phyloP scores from a whole-genome alignment of 345 rosid genomes.

The Durio zibethinus region DNA sequence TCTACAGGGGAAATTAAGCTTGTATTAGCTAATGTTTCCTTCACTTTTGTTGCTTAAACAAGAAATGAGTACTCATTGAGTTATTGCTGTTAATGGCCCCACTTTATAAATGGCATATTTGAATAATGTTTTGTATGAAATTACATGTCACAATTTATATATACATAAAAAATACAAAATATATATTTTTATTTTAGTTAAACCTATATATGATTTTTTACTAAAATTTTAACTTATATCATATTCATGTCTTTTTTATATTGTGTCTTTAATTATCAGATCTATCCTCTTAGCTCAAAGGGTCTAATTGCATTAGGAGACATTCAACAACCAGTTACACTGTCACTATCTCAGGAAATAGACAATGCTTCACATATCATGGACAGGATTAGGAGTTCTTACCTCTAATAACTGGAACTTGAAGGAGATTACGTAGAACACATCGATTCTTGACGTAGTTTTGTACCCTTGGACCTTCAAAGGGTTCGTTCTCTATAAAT shows the following conservation, averaged over 20 bases:
- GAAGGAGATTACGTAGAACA: slow-evolving; percentile 72
- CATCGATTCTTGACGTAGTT: slow-evolving; percentile 72
- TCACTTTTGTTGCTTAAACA: slow-evolving; percentile 12
- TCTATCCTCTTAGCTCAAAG: background rate
- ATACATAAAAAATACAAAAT: too few species aligned
- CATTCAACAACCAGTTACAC: background rate
- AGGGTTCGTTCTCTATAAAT: slow-evolving; percentile 78
- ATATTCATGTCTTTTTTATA: too few species aligned
- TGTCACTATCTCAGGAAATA: background rate
- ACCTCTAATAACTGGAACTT: slow-evolving; percentile 91
- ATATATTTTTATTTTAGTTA: too few species aligned
- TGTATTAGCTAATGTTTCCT: slow-evolving; percentile 1
- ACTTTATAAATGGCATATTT: too few species aligned
- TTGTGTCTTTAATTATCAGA: too few species aligned
- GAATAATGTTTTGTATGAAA: too few species aligned
- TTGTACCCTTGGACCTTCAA: slow-evolving; percentile 76
- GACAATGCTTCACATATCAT: background rate
- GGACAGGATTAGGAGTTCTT: background rate
- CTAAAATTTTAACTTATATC: too few species aligned
- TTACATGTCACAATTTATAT: too few species aligned
- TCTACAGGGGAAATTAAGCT: slow-evolving; percentile 39
- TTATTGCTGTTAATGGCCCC: slow-evolving; percentile 2
- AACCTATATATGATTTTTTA: too few species aligned
- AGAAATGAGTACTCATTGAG: slow-evolving; percentile 5
- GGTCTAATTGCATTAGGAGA: background rate